Percentiles rank a stretch among this genome's conserved stretches.
phyloP scores from a whole-genome alignment of 2,329 filamentous ascomycete genomes.

The Pseudogymnoascus sp. region DNA sequence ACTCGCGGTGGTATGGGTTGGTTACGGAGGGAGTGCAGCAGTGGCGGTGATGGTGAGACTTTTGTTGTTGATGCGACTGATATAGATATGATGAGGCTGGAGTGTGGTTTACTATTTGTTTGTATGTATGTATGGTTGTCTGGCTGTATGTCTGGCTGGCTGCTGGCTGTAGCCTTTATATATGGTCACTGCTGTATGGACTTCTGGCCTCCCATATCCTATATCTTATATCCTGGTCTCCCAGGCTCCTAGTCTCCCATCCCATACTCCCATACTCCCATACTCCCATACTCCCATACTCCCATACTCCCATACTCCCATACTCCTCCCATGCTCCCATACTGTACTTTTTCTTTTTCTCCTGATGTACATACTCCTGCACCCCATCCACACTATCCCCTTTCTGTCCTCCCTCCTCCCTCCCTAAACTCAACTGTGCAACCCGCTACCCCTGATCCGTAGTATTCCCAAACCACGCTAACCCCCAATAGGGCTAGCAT shows the following conservation, averaged over 20 bases:
- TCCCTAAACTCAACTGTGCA: neutral
- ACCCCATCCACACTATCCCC: neutral
- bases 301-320: neutral
- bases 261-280: too few species aligned
- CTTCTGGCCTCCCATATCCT: too few species aligned
- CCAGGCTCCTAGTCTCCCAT: too few species aligned
- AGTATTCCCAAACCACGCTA: neutral
- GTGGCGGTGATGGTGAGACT: neutral
- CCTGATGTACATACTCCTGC: neutral
- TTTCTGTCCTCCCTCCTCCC: neutral
- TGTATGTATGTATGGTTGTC: too few species aligned
- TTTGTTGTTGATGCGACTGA: neutral
- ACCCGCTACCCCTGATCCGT: neutral
- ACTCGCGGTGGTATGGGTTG: too few species aligned
- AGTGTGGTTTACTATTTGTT: neutral
- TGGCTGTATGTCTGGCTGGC: too few species aligned
- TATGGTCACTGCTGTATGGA: too few species aligned
- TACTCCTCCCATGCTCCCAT: neutral
- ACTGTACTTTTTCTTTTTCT: too few species aligned
- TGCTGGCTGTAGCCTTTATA: too few species aligned
- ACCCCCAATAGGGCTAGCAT: neutral
- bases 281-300: too few species aligned
- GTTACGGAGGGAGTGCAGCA: neutral
- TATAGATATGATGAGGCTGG: neutral
- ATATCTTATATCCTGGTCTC: too few species aligned